phyloP scores from a whole-genome alignment of 2,329 filamentous ascomycete genomes.

The Alternaria angustiovoidea region DNA sequence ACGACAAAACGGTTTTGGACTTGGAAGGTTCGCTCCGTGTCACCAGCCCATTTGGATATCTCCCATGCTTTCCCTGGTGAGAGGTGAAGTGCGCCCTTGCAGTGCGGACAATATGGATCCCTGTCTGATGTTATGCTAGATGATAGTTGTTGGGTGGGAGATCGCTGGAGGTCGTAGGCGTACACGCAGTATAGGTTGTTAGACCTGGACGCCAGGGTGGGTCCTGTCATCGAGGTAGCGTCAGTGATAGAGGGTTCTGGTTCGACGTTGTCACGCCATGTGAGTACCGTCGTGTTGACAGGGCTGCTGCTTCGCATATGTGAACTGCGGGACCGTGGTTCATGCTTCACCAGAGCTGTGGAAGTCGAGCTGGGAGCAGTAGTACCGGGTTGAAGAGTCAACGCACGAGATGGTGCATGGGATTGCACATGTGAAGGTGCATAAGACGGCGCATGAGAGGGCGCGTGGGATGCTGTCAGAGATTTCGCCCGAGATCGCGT shows the following conservation, averaged over 20 bases:
- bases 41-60: constrained; percentile 41
- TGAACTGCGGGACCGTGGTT: constrained; percentile 8
- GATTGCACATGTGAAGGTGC: neutral
- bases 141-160: constrained; percentile 37
- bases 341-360: constrained; percentile 35
- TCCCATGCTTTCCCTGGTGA: constrained; percentile 49
- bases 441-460: neutral
- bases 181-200: constrained; percentile 43
- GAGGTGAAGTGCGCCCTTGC: constrained; percentile 39
- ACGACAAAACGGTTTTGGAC: constrained; percentile 49
- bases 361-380: constrained; percentile 28
- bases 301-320: constrained; percentile 27
- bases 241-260: constrained; percentile 30
- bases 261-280: constrained; percentile 28
- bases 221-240: constrained; percentile 34
- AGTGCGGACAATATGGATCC: constrained; percentile 44
- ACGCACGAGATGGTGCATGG: constrained; percentile 9
- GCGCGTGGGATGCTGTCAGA: neutral
- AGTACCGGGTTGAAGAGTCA: constrained; percentile 25
- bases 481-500: neutral
- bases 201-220: constrained; percentile 23
- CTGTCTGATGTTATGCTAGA: constrained; percentile 33
- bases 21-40: constrained; percentile 43
- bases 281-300: constrained; percentile 37
- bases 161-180: constrained; percentile 42